Evolutionary conservation across 2,329 filamentous ascomycete genomes (phyloP).

Genomic region (Fusarium tricinctum): DNA sequence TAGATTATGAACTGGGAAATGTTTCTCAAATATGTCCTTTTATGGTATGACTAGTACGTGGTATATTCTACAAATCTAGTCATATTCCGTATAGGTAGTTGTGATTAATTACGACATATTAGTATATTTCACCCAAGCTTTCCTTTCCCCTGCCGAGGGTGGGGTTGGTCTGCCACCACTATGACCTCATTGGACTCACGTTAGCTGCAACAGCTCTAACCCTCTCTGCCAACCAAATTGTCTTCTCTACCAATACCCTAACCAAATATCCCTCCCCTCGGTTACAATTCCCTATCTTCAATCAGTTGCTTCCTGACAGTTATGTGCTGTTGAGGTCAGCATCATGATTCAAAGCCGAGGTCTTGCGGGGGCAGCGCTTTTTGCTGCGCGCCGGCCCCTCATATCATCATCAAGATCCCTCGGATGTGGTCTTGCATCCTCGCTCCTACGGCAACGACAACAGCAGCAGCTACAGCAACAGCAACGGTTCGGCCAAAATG

Average conservation of each 20-base stretch:
- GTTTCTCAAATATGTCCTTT: too few species aligned
- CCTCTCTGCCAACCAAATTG: background rate
- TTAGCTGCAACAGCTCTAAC: background rate
- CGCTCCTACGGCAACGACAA: slow-evolving; percentile 25
- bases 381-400: slow-evolving; percentile 44
- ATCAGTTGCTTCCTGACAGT: slow-evolving; percentile 12
- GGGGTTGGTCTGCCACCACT: background rate
- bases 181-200: background rate
- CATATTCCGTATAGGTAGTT: too few species aligned
- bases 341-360: slow-evolving; percentile 52
- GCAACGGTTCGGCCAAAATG: slow-evolving; percentile 17
- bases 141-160: background rate
- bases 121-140: too few species aligned
- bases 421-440: slow-evolving; percentile 26
- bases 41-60: too few species aligned
- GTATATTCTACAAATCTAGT: too few species aligned
- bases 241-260: background rate
- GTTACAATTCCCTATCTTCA: background rate
- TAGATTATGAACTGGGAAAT: background rate
- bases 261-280: background rate
- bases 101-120: too few species aligned
- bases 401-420: slow-evolving; percentile 22
- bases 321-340: slow-evolving; percentile 23
- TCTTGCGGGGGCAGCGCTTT: slow-evolving; percentile 43
- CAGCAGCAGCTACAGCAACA: background rate